These are phyloP conservation scores for Middelhovenomyces tepae DNA, from an alignment of 805 yeast species.

Conservation along the genomic window DNA sequence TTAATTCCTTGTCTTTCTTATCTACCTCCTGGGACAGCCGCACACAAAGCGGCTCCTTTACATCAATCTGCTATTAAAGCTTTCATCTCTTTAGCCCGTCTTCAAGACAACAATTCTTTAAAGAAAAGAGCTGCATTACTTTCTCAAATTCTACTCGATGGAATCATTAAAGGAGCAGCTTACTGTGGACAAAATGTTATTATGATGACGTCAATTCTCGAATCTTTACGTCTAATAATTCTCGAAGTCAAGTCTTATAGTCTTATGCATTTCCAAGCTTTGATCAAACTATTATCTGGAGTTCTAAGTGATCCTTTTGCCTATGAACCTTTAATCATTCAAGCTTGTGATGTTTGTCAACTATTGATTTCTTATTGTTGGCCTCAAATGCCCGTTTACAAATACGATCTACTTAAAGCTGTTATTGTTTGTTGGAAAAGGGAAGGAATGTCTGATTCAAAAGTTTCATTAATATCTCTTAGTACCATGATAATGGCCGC, in stretches of 20 bases:
- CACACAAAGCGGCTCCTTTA: constrained; percentile 13
- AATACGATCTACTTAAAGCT: constrained; percentile 22
- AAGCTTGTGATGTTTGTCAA: constrained; percentile 12
- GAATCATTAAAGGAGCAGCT: constrained; percentile 20
- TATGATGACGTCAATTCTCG: constrained; percentile 13
- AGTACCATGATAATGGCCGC: not conserved
- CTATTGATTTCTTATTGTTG: constrained; percentile 14
- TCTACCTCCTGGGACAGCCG: constrained; percentile 25
- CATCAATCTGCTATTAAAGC: constrained; percentile 34
- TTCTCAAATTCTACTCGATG: constrained; percentile 25
- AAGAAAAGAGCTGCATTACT: not conserved
- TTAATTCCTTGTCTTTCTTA: constrained; percentile 22
- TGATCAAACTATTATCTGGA: constrained; percentile 18
- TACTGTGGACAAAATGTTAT: constrained; percentile 18
- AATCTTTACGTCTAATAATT: constrained; percentile 10
- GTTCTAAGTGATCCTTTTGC: constrained; percentile 23
- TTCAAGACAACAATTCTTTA: too few relatives aligned
- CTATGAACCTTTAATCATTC: constrained; percentile 14
- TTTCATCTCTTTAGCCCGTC: constrained; percentile 32
- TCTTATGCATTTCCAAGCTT: constrained; percentile 18
- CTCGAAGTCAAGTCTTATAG: constrained; percentile 13
- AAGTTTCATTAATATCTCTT: not conserved
- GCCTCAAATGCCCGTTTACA: constrained; percentile 22
- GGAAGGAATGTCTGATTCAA: constrained; percentile 6
- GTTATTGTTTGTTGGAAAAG: constrained; percentile 15